A percentile compares a stretch with the other conserved stretches of the same genome.
Evolutionary conservation across 208 protist species (phyloP).

Genomic region (Crithidia brevicula): DNA sequence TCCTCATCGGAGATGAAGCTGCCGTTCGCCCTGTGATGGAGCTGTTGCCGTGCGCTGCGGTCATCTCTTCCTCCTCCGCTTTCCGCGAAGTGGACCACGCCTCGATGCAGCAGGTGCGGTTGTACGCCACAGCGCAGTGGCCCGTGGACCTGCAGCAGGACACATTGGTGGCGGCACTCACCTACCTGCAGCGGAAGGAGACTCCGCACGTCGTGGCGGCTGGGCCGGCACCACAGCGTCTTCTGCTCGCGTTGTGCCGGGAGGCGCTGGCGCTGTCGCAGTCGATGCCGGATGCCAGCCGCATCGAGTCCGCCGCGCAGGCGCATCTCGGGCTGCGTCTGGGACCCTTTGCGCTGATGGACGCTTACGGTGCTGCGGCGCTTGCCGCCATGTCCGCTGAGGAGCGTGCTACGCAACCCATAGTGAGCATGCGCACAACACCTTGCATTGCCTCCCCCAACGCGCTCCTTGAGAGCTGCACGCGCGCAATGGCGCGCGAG

Average conservation of each 20-base stretch:
- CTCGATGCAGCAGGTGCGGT: slow-evolving; percentile 68
- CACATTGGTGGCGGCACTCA: slow-evolving; percentile 50
- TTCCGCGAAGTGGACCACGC: slow-evolving; percentile 31
- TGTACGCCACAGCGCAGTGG: slow-evolving; percentile 51
- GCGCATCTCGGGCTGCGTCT: slow-evolving; percentile 44
- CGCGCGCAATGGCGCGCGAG: slow-evolving; percentile 40
- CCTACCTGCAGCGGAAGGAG: slow-evolving; percentile 48
- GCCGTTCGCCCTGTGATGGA: slow-evolving; percentile 31
- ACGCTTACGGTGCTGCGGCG: slow-evolving; percentile 42
- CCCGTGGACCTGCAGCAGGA: slow-evolving; percentile 49
- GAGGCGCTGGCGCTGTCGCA: slow-evolving; percentile 45
- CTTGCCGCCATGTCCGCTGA: slow-evolving; percentile 46
- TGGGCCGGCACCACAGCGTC: slow-evolving; percentile 36
- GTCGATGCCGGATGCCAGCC: slow-evolving; percentile 22
- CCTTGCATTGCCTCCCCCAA: neutral
- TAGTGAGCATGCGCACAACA: neutral
- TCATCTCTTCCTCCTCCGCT: slow-evolving; percentile 51
- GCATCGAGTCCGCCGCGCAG: slow-evolving; percentile 51
- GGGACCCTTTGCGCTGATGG: slow-evolving; percentile 59
- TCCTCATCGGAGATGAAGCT: slow-evolving; percentile 59
- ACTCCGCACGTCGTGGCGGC: slow-evolving; percentile 60
- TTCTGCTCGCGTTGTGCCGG: slow-evolving; percentile 47
- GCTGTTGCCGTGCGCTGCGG: slow-evolving; percentile 44
- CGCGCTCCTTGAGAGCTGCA: slow-evolving; percentile 21
- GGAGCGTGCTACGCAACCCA: neutral